phyloP scores from a whole-genome alignment of 495 filamentous ascomycete genomes.

The Clohesyomyces aquaticus region DNA sequence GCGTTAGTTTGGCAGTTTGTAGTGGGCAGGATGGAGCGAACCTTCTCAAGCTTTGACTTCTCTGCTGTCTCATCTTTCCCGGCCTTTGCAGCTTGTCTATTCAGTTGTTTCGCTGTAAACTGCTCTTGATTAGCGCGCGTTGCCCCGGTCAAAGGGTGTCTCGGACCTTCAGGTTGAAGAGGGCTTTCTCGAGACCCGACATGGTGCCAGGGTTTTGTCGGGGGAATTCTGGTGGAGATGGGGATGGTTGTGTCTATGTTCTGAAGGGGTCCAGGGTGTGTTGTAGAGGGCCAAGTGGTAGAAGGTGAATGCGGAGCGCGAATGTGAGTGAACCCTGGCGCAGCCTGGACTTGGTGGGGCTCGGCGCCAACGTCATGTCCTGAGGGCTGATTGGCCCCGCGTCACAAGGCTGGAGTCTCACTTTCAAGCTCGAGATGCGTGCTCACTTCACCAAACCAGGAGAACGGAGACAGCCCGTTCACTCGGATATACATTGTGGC shows the following conservation, averaged over 20 bases:
- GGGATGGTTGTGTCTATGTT: neutral
- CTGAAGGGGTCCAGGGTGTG: neutral
- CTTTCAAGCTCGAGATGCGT: constrained; percentile 6
- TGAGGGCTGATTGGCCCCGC: neutral
- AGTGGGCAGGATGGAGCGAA: constrained; percentile 33
- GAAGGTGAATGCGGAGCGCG: neutral
- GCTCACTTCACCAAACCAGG: too few species aligned
- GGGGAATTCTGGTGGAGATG: neutral
- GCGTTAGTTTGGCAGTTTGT: neutral
- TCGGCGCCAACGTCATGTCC: neutral
- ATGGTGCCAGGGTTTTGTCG: constrained; percentile 44
- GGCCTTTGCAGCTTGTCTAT: constrained; percentile 78
- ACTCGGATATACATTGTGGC: too few species aligned
- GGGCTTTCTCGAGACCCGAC: constrained; percentile 66
- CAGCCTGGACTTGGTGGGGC: constrained; percentile 7
- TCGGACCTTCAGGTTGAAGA: constrained; percentile 65
- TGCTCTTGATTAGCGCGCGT: constrained; percentile 43
- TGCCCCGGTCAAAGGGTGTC: neutral
- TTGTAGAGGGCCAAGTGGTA: neutral
- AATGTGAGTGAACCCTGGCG: constrained; percentile 3
- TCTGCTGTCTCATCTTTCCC: constrained; percentile 79
- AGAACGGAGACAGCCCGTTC: too few species aligned
- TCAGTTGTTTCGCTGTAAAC: constrained; percentile 85
- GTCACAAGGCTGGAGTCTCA: neutral
- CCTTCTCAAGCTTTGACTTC: constrained; percentile 83